Base-by-base conservation (phyloP, 129 eudicot genomes). In the Erigeron canadensis region DNA sequence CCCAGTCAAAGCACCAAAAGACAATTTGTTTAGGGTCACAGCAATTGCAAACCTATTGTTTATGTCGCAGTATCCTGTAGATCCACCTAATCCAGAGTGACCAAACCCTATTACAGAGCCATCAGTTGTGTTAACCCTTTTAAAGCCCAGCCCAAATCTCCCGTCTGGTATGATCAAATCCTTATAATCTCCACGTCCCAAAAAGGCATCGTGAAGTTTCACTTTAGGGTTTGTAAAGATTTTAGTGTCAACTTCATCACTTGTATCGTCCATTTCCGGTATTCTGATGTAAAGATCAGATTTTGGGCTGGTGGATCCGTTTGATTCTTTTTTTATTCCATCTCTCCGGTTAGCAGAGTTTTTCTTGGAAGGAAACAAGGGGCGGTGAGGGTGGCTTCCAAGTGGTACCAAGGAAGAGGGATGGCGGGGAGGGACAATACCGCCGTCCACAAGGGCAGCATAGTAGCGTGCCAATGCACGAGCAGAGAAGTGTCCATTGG, bases 391-490 rank as follows among this genome's bases (percentile, higher is more conserved):
- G 77, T 89, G 98, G 88, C 88, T 84, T 42, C 98, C 98, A 5
- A 94, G 89, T 47, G 81, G 72, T 23, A 76, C 70, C 73, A 87
- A 82, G 17, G 88, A 64, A 57, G 92, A 81, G 66, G 91, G 69
- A 67, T 86, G 92, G 57, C 51, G 90, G 7, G 93, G 85, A 6
- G 97, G 96, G 66, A 94, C 71, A 4, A 44, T 44, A 59, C 97
- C 98, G 41, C 75, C 79, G 10, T 89, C 98, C 40, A 85, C 89
- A 12, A 94, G 86, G 65, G 90, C 79, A 23, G 98, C 96, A 79
- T 94, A 94, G 81, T 89, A 94, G 74, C 98, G 95, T 38, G 97
- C 96, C 46, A 94, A 80, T 71, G 98, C 98, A 51, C 98, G 97
- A 44, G 98, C 98, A 0, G 98, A 94, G 82, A 92, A 81, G 66